These are phyloP conservation scores for Endotrypanum monterogeii DNA, from an alignment of 208 protist species.

Conservation along the genomic window DNA sequence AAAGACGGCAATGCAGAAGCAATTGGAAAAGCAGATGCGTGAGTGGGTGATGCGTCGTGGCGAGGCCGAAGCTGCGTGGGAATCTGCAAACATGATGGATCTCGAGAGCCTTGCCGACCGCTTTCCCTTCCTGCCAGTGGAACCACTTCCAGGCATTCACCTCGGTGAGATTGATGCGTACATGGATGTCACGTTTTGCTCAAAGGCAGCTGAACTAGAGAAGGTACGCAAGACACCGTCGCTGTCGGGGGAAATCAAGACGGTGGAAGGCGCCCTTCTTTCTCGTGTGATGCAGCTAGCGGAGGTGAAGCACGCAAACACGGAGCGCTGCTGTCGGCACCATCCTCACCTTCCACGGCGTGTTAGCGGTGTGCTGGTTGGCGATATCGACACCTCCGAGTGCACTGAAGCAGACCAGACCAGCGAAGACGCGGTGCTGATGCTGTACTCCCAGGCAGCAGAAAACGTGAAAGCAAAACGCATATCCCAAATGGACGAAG, in stretches of 20 bases:
- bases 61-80: conserved; percentile 40
- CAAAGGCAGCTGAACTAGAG: conserved; percentile 37
- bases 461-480: conserved; percentile 20
- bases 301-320: conserved; percentile 19
- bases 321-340: conserved; percentile 19
- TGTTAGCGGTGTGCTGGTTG: conserved; percentile 47
- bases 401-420: conserved; percentile 19
- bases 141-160: conserved; percentile 40
- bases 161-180: conserved; percentile 40
- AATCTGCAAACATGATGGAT: conserved; percentile 31
- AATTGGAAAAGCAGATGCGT: conserved; percentile 51
- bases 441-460: conserved; percentile 16
- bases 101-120: conserved; percentile 40
- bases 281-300: conserved; percentile 14
- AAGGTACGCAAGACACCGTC: conserved; percentile 21
- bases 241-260: conserved; percentile 9
- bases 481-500: conserved; percentile 46
- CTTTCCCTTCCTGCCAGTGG: conserved; percentile 52
- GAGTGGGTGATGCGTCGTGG: conserved; percentile 39
- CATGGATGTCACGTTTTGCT: conserved; percentile 37
- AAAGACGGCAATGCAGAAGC: conserved; percentile 21
- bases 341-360: conserved; percentile 39
- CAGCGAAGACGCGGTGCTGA: conserved; percentile 23
- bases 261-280: conserved; percentile 15
- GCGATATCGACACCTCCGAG: conserved; percentile 34